phyloP scores from a whole-genome alignment of 768 basidiomycete species.

The Amanita fuliginea region DNA sequence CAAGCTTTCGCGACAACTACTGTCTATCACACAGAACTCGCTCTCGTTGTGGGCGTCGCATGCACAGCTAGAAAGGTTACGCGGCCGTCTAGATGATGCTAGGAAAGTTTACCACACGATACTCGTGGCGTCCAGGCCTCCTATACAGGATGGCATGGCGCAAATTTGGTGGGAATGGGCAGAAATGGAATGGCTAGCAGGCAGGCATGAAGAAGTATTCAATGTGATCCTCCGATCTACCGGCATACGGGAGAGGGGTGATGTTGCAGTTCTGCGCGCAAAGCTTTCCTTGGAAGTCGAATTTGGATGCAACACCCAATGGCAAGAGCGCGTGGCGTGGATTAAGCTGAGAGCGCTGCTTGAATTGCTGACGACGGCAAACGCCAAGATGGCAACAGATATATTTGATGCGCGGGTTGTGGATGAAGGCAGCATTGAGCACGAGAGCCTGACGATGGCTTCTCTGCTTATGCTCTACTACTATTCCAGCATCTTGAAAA shows the following conservation, averaged over 20 bases:
- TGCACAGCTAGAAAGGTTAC: conserved; percentile 58
- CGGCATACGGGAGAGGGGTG: conserved; percentile 38
- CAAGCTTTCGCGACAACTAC: conserved; percentile 54
- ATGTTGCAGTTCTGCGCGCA: conserved; percentile 48
- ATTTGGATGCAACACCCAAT: conserved; percentile 16
- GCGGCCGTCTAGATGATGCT: conserved; percentile 55
- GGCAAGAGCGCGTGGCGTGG: conserved; percentile 59
- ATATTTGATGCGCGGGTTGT: conserved; percentile 28
- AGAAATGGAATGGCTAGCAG: conserved; percentile 70
- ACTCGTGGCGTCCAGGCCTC: conserved; percentile 31
- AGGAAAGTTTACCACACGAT: conserved; percentile 70
- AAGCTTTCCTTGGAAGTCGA: conserved; percentile 53
- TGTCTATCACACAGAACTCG: conserved; percentile 47
- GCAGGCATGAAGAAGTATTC: conserved; percentile 36
- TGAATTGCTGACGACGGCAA: conserved; percentile 43
- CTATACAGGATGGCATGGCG: conserved; percentile 24
- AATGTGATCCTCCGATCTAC: conserved; percentile 44
- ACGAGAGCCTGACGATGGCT: conserved; percentile 49
- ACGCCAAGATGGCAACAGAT: conserved; percentile 26
- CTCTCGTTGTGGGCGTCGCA: conserved; percentile 65
- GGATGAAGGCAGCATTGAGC: conserved; percentile 16
- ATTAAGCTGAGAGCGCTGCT: conserved; percentile 52
- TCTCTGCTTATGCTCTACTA: conserved; percentile 52
- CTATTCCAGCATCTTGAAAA: conserved; percentile 41
- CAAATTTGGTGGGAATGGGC: conserved; percentile 78